Evolutionary conservation across 306 rosid species (phyloP).

Genomic region (Boehmeria nivea): DNA sequence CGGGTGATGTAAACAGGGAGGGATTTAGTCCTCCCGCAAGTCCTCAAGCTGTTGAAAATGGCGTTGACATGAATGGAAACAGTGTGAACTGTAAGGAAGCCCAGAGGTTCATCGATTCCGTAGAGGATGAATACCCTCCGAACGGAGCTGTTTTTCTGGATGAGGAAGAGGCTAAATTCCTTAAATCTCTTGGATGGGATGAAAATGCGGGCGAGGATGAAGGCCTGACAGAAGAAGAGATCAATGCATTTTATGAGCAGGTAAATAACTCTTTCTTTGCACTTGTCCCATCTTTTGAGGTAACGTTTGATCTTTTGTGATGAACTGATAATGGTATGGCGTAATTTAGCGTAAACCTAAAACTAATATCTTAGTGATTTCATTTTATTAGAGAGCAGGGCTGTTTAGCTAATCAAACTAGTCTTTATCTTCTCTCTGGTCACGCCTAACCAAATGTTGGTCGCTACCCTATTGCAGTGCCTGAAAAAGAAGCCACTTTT

Average conservation of each 20-base stretch:
- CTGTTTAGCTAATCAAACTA: too few species aligned
- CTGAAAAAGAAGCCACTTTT: slow-evolving; percentile 49
- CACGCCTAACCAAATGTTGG: too few species aligned
- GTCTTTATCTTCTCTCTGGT: too few species aligned
- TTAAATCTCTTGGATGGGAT: slow-evolving; percentile 97
- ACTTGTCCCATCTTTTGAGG: too few species aligned
- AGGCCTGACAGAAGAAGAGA: slow-evolving; percentile 97
- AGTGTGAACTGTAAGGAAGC: slow-evolving; percentile 49
- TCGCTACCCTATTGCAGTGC: slow-evolving; percentile 44
- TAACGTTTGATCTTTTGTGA: too few species aligned
- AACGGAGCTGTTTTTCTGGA: slow-evolving; percentile 54
- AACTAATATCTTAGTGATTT: too few species aligned
- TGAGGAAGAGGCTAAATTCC: slow-evolving; percentile 95
- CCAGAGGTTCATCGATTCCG: slow-evolving; percentile 33
- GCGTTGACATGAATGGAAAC: slow-evolving; percentile 47
- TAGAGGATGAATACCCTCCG: slow-evolving; percentile 31
- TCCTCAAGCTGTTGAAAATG: slow-evolving; percentile 44
- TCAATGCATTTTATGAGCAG: slow-evolving; percentile 65
- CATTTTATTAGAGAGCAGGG: too few species aligned
- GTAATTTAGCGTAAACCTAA: too few species aligned
- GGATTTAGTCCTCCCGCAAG: slow-evolving; percentile 38
- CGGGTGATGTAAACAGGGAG: slow-evolving; percentile 52
- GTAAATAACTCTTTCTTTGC: slow-evolving; percentile 32
- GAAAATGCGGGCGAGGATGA: slow-evolving; percentile 87
- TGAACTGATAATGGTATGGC: too few species aligned